Base-by-base conservation (phyloP, 2,329 filamentous ascomycete species). In the Colletotrichum liriopes region DNA sequence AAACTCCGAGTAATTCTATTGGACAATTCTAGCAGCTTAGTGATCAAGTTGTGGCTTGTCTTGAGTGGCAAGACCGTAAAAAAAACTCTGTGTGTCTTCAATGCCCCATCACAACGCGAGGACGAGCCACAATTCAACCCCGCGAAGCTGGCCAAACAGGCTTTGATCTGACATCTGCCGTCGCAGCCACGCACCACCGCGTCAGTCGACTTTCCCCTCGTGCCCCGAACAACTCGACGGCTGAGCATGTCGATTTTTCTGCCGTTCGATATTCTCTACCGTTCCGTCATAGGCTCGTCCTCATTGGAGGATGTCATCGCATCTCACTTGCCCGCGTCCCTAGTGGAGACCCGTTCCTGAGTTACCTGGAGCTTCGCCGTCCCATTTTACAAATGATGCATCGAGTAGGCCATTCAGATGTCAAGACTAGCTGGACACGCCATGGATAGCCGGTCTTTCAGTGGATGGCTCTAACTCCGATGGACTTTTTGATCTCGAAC, bases 401-500 rank as follows among this genome's bases (percentile, higher is more conserved):
- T n/a, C 20, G 32, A 39, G 32, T 32, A 29, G 52, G 20, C 32
- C 52, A 14, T 14, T 39, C 20, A 8, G 20, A 16, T n/a, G 32
- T n/a, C 52, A 16, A 16, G 6, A 14, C n/a, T 23, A 3, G 20
- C 35, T 23, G n/a, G 35, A 12, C 52, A 37, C 29, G 11, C 49
- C 12, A 14, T 29, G 49, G 9, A 29, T 14, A 12, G 12, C 49
- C 26, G 49, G 14, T 14, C 49, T 14, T 11, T 26, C 23, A 14
- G 29, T 16, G 6, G 29, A n/a, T 29, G 18, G 29, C 7, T 29
- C 45, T 29, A 60, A 56, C 55, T 62, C 56, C 63, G 56, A 71
- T 67, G 67, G 67, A 51, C 56, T 67, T 71, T 71, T 56, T 26
- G 49, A 61, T 66, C 49, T 71, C 49, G 63, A 67, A 62, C 67